Evolutionary conservation across 768 basidiomycete genomes (phyloP).

Genomic region (Tylopilus balloui): DNA sequence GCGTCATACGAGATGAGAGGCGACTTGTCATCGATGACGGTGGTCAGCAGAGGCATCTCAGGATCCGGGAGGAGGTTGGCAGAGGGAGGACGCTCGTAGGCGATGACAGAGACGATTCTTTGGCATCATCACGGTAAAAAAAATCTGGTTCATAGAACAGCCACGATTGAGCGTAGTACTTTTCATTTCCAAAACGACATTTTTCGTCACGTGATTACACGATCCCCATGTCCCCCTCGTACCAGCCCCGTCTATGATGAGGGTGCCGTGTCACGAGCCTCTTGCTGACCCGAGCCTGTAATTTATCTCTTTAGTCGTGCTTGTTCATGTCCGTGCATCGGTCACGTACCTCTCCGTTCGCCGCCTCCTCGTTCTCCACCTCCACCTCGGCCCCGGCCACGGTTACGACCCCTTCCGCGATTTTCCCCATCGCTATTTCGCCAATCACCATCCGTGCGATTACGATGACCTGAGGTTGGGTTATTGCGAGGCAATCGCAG

Average conservation of each 20-base stretch:
- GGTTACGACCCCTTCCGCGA: slow-evolving; percentile 39
- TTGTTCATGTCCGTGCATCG: neutral
- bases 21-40: slow-evolving; percentile 29
- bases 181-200: no score
- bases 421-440: slow-evolving; percentile 41
- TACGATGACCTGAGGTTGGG: slow-evolving; percentile 10
- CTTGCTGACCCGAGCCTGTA: slow-evolving; percentile 21
- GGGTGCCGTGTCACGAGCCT: slow-evolving; percentile 18
- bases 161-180: no score
- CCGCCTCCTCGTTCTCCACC: slow-evolving; percentile 35
- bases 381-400: slow-evolving; percentile 42
- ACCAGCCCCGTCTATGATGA: slow-evolving; percentile 12
- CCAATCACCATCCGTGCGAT: slow-evolving; percentile 40
- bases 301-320: neutral
- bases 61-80: neutral
- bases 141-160: no score
- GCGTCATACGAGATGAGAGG: slow-evolving; percentile 28
- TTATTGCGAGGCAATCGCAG: neutral
- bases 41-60: slow-evolving; percentile 23
- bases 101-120: neutral
- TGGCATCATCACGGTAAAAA: no score
- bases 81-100: neutral
- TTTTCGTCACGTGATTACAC: neutral
- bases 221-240: neutral
- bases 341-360: slow-evolving; percentile 37